phyloP scores from a whole-genome alignment of 495 filamentous ascomycete genomes.

The Hyaloscypha bicolor region DNA sequence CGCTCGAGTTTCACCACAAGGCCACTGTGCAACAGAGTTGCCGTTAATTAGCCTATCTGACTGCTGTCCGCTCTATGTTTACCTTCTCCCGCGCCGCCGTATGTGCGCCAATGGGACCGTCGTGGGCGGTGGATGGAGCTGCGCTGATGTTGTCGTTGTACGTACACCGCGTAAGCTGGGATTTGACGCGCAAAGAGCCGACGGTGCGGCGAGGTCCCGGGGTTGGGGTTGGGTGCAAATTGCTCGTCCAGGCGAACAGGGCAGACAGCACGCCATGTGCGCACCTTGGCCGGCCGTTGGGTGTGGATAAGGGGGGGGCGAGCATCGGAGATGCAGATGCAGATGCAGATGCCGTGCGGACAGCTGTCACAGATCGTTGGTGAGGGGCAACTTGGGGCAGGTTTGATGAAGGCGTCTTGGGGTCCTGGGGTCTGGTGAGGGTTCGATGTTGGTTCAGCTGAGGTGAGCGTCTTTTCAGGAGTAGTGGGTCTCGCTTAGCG shows the following conservation, averaged over 20 bases:
- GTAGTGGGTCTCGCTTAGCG: neutral
- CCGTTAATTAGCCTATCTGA: constrained; percentile 4
- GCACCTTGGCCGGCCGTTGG: neutral
- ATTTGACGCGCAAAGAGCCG: neutral
- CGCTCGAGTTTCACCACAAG: neutral
- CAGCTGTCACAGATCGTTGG: too few relatives aligned
- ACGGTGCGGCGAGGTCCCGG: neutral
- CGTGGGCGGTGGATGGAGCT: neutral
- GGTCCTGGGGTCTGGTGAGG: too few relatives aligned
- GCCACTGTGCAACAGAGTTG: neutral
- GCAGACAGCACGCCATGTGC: neutral
- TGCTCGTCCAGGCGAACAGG: neutral
- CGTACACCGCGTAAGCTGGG: constrained; percentile 15
- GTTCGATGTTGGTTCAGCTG: constrained; percentile 10
- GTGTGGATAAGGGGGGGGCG: neutral
- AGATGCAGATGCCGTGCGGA: too few relatives aligned
- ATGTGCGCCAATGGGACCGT: constrained; percentile 18
- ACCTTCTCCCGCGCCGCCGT: constrained; percentile 14
- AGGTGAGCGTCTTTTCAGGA: neutral
- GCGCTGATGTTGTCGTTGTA: constrained; percentile 11
- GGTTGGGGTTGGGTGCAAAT: neutral
- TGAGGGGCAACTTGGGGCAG: too few relatives aligned
- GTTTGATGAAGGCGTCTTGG: too few relatives aligned
- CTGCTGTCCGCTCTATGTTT: neutral
- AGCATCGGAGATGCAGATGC: too few relatives aligned